phyloP scores from a whole-genome alignment of 345 rosid species.

The Trapa incisa region DNA sequence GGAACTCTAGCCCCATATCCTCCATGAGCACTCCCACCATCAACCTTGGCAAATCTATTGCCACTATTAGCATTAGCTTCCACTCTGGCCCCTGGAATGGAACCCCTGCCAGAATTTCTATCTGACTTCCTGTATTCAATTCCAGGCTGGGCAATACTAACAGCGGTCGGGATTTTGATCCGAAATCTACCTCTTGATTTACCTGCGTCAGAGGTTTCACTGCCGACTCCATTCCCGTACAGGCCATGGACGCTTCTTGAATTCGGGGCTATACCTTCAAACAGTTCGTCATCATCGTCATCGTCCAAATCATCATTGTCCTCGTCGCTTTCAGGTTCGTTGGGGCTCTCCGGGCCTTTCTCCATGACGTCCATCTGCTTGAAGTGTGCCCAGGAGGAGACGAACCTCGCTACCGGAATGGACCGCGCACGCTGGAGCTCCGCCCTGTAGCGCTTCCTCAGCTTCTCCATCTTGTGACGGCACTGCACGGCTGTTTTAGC shows the following conservation, averaged over 20 bases:
- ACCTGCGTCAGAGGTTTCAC: slow-evolving; percentile 25
- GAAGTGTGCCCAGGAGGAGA: slow-evolving; percentile 86
- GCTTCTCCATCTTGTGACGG: slow-evolving; percentile 98
- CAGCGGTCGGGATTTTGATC: slow-evolving; percentile 74
- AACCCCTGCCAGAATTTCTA: slow-evolving; percentile 24
- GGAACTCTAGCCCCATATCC: slow-evolving; percentile 19
- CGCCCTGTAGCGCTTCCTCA: slow-evolving; percentile 70
- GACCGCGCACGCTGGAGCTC: slow-evolving; percentile 90
- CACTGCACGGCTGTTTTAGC: slow-evolving; percentile 84
- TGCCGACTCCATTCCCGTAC: slow-evolving; percentile 42
- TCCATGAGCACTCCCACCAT: slow-evolving; percentile 5
- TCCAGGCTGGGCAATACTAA: slow-evolving; percentile 62
- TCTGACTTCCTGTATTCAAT: slow-evolving; percentile 34
- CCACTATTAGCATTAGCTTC: slow-evolving; percentile 7
- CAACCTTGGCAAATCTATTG: slow-evolving; percentile 17
- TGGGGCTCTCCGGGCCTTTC: slow-evolving; percentile 33
- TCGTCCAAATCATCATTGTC: slow-evolving; percentile 27
- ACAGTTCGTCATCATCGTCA: slow-evolving; percentile 15
- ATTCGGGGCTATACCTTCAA: slow-evolving; percentile 28
- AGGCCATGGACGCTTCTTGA: slow-evolving; percentile 46
- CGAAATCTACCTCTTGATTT: slow-evolving; percentile 31
- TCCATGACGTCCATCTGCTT: slow-evolving; percentile 86
- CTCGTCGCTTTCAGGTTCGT: slow-evolving; percentile 20
- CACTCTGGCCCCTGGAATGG: background rate
- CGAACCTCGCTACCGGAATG: slow-evolving; percentile 58